phyloP scores from a whole-genome alignment of 2,329 filamentous ascomycete genomes.

The Colletotrichum cereale region DNA sequence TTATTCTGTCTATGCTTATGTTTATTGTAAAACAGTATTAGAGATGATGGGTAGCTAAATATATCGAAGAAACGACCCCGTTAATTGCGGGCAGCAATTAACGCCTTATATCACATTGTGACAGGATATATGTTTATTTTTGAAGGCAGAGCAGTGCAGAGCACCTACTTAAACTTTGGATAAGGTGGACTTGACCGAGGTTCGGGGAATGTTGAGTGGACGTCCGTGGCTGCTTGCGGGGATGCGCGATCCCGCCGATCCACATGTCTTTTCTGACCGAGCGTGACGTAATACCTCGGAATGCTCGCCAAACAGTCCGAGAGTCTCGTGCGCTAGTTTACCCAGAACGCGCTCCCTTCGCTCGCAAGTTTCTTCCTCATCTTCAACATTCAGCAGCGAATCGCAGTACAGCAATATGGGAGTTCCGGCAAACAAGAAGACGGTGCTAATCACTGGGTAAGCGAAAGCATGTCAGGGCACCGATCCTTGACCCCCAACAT shows the following conservation, averaged over 20 bases:
- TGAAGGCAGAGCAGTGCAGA: no score
- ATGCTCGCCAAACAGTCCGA: not conserved
- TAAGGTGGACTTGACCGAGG: not conserved
- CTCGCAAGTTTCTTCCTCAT: not conserved
- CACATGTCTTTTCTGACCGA: constrained; percentile 15
- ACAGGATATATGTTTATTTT: no score
- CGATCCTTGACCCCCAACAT: not conserved
- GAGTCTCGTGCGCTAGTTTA: not conserved
- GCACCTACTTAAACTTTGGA: not conserved
- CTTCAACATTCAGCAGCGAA: not conserved
- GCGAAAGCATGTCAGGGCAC: constrained; percentile 29
- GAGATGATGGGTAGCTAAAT: no score
- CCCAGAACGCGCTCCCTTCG: not conserved
- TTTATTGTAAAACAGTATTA: no score
- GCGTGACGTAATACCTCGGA: constrained; percentile 20
- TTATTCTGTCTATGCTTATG: no score
- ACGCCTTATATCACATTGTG: no score
- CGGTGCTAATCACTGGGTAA: constrained; percentile 65
- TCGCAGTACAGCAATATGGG: constrained; percentile 3
- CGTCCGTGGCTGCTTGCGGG: constrained; percentile 17
- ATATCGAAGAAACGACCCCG: no score
- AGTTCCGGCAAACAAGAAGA: constrained; percentile 49
- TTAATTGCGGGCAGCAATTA: no score
- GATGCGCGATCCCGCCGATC: not conserved
- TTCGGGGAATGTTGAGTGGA: not conserved